Percentiles rank a stretch among this genome's conserved stretches.
Conservation (phyloP, 768 basidiomycete species). For the Naganishia onofrii region DNA sequence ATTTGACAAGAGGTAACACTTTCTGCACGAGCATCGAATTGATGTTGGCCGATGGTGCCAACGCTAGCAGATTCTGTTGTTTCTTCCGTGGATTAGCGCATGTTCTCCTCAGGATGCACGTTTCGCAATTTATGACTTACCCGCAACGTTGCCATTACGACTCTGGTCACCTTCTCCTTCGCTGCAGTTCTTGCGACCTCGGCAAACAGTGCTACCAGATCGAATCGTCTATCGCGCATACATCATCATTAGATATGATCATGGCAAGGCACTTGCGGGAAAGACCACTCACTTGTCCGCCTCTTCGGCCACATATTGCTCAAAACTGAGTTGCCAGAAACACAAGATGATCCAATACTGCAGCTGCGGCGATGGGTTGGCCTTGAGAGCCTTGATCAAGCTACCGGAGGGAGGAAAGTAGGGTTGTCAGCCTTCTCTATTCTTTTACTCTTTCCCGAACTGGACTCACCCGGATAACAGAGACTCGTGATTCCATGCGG, state of each 20-base stretch:
- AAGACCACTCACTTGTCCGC: conserved; percentile 70
- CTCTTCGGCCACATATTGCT: conserved; percentile 75
- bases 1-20: conserved; percentile 80
- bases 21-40: conserved; percentile 88
- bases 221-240: conserved; percentile 68
- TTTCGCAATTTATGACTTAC: conserved; percentile 54
- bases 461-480: conserved; percentile 50
- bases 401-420: conserved; percentile 54
- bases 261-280: too few species aligned
- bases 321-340: conserved; percentile 91
- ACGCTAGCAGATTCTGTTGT: conserved; percentile 76
- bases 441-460: background rate
- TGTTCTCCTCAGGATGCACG: background rate
- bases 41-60: conserved; percentile 82
- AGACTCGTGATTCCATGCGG: conserved; percentile 65
- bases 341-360: conserved; percentile 90
- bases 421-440: background rate
- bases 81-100: background rate
- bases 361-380: conserved; percentile 84
- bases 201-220: conserved; percentile 79
- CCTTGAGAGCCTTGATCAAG: conserved; percentile 75
- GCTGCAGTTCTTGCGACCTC: conserved; percentile 81
- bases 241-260: conserved; percentile 22
- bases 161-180: conserved; percentile 95
- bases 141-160: conserved; percentile 85